Evolutionary conservation across 148 eudicot genomes (phyloP), one percentile per base, ranked within the genome.

Genomic region (Mesembryanthemum crystallinum): DNA sequence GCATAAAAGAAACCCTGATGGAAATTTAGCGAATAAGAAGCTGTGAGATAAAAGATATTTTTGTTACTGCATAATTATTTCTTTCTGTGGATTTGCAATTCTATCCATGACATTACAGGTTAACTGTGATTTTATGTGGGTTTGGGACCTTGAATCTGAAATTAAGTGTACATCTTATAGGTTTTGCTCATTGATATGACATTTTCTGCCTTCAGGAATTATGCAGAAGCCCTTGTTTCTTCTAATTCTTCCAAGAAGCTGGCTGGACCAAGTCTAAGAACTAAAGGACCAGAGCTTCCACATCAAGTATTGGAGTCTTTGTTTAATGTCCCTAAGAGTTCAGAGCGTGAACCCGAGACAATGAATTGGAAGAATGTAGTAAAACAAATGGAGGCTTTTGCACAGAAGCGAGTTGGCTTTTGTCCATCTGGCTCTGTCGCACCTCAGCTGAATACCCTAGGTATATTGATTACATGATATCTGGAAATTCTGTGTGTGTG

Each of bases 341-440:
- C 95, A 35, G 84, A 88, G 82, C 88, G 73, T 73, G 94, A 92
- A 73, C 94, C 97, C 0, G 74, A 70, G 71, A 78, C 81, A 73
- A 96, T 96, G 98, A 89, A 88, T 82, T 96, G 99, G 98, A 92
- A 78, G 85, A 90, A 82, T 55, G 89, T 92, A 21, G 97, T 85
- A 45, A 96, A 88, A 84, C 87, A 92, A 83, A 79, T 96, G 87
- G 86, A 88, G 78, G 82, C 92, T 66, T 86, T 89, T 73, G 99
- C 97, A 37, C 94, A 86, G 60, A 88, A 83, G 77, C 80, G 80
- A 60, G 74, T 74, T 78, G 87, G 77, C 73, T 64, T 74, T 71
- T 79, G 69, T 62, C 74, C 88, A 75, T 69, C 87, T 71, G 84
- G 63, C 45, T 72, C 83, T 80, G 78, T 83, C 74, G 86, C 55